Evolutionary conservation across 805 yeast species (phyloP), one percentile per base, ranked within the genome.

Genomic region (Kodamaea jinghongensis): DNA sequence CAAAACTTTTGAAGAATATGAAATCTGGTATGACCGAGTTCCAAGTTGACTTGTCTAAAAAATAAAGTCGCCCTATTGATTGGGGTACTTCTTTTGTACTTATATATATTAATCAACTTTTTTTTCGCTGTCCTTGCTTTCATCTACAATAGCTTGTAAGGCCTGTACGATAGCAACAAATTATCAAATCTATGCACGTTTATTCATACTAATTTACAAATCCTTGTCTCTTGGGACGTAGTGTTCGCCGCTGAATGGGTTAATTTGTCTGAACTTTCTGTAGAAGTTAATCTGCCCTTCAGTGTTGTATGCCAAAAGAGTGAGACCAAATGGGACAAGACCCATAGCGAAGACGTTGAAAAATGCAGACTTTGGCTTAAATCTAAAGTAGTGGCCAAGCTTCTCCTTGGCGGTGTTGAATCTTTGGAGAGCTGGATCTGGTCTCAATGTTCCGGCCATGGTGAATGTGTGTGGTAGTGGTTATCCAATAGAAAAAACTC

Each of bases 221-320:
- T 68, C 73, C 53, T 67, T 67, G 41, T 57, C 63, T 58, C 75
- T 67, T 42, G 73, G 73, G 41, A 58, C 61, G 47, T 68, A 69
- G 29, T 63, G 67, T 38, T 63, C 60, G 17, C 58, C 61, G 39
- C 60, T 54, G 45, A 66, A 60, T 8, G 69, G 54, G 22, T 58
- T 59, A 14, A 54, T 57, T 23, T 55, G 51, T 60, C 75, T 69
- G 55, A 56, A 69, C 28, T 43, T 50, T 49, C 70, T 56, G 44
- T 45, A 40, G 45, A 63, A 58, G 35, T 50, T 49, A 31, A 52
- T 37, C 45, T 65, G 61, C n/a, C 75, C 75, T 36, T 69, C 75
- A 26, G 44, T 46, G 40, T 51, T 52, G 51, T 69, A 68, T 17
- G 72, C 71, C 39, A 40, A 55, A 42, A 56, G 52, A 12, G 67